A percentile compares a stretch with the other conserved stretches of the same genome.
These are phyloP conservation scores for Aaosphaeria pasadenensis DNA, from an alignment of 2,329 filamentous ascomycete species.

Conservation along the genomic window DNA sequence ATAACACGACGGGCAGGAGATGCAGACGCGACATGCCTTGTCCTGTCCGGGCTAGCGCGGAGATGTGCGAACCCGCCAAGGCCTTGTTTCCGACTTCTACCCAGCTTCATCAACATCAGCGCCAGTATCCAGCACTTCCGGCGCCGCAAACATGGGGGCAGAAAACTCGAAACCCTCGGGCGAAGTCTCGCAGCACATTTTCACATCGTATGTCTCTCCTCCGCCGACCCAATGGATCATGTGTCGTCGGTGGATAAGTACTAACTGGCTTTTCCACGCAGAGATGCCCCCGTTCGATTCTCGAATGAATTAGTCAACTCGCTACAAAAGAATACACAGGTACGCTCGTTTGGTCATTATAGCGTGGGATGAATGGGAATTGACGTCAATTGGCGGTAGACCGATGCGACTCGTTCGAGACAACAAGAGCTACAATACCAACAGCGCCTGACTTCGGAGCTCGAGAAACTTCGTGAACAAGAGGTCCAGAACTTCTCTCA, in stretches of 20 bases:
- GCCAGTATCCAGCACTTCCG: slow-evolving; percentile 15
- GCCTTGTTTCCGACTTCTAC: slow-evolving; percentile 22
- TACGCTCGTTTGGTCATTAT: slow-evolving; percentile 39
- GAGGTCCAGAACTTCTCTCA: slow-evolving; percentile 67
- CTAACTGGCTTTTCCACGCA: slow-evolving; percentile 40
- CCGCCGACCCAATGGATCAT: slow-evolving; percentile 18
- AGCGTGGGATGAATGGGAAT: not conserved
- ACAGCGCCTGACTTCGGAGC: slow-evolving; percentile 79
- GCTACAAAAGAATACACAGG: slow-evolving; percentile 82
- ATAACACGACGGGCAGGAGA: too few relatives aligned
- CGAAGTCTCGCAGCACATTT: slow-evolving; percentile 57
- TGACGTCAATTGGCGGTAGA: slow-evolving; percentile 53
- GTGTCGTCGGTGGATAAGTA: slow-evolving; percentile 7
- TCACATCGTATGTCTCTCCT: slow-evolving; percentile 52
- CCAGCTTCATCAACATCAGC: slow-evolving; percentile 25
- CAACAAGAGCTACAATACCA: slow-evolving; percentile 85
- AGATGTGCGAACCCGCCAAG: not conserved
- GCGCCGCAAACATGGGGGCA: slow-evolving; percentile 54
- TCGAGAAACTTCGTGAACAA: slow-evolving; percentile 71
- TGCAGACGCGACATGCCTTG: not conserved
- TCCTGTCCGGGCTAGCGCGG: not conserved
- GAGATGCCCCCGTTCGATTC: slow-evolving; percentile 64
- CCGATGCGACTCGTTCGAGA: slow-evolving; percentile 81
- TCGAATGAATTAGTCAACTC: slow-evolving; percentile 80
- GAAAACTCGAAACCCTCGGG: slow-evolving; percentile 60